phyloP scores from a whole-genome alignment of 2,329 filamentous ascomycete genomes.

The Ophiocordyceps camponoti-leonardi region DNA sequence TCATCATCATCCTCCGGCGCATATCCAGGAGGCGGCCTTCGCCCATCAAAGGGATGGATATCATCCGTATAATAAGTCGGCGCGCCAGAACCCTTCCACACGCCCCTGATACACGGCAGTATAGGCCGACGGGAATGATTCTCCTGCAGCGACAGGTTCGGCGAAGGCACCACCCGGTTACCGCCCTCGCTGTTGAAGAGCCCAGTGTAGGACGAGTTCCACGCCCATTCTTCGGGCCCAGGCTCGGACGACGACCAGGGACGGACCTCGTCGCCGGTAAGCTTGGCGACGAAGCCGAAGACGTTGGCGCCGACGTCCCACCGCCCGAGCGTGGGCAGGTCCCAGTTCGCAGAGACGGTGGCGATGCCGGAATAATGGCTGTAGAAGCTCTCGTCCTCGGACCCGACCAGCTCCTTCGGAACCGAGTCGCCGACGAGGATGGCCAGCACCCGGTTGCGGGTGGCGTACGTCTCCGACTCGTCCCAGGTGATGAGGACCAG shows the following conservation, averaged over 20 bases:
- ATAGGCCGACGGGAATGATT: constrained; percentile 16
- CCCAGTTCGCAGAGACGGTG: constrained; percentile 54
- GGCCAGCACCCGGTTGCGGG: constrained; percentile 50
- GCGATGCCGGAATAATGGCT: constrained; percentile 55
- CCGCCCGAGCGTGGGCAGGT: constrained; percentile 49
- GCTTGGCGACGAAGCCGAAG: constrained; percentile 40
- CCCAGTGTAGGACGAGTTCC: constrained; percentile 38
- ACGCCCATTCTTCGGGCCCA: constrained; percentile 22
- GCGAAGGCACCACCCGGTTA: constrained; percentile 18
- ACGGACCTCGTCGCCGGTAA: constrained; percentile 37
- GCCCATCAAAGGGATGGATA: constrained; percentile 22
- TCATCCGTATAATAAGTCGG: constrained; percentile 24
- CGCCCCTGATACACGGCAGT: constrained; percentile 18
- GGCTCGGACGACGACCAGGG: constrained; percentile 14
- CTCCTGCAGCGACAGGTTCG: constrained; percentile 19
- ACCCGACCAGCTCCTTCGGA: constrained; percentile 44
- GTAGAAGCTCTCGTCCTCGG: constrained; percentile 52
- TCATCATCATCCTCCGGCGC: constrained; percentile 5
- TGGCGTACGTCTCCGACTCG: constrained; percentile 53
- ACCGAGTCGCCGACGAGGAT: constrained; percentile 63
- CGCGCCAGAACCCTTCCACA: constrained; percentile 18
- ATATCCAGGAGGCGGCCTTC: constrained; percentile 23
- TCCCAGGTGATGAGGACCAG: constrained; percentile 66
- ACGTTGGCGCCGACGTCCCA: constrained; percentile 60
- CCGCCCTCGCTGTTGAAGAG: constrained; percentile 20